Evolutionary conservation across 257 asterid species (phyloP).

Genomic region (Ajuga chamaepitys): DNA sequence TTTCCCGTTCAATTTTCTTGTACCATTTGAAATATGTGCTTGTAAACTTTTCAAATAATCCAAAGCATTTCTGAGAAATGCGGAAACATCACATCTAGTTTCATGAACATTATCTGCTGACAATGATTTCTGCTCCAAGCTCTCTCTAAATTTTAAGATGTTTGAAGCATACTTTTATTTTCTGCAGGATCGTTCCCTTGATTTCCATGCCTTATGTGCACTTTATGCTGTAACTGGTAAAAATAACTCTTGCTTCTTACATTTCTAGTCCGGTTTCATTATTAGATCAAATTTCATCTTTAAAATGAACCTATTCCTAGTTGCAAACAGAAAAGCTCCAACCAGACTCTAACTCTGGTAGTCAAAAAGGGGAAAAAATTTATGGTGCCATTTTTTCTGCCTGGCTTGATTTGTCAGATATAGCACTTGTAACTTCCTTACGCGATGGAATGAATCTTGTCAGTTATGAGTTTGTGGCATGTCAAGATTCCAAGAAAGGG

Average conservation of each 20-base stretch:
- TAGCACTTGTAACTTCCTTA: slow-evolving; percentile 93
- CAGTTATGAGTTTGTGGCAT: slow-evolving; percentile 98
- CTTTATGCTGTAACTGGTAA: slow-evolving; percentile 95
- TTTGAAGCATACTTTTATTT: slow-evolving; percentile 8
- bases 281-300: slow-evolving; percentile 7
- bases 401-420: slow-evolving; percentile 51
- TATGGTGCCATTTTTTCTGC: too few species aligned
- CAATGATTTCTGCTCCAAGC: neutral
- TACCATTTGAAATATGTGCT: neutral
- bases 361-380: too few species aligned
- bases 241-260: neutral
- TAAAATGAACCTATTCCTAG: too few species aligned
- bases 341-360: too few species aligned
- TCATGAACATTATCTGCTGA: neutral
- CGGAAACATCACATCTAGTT: neutral
- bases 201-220: slow-evolving; percentile 83
- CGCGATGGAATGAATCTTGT: slow-evolving; percentile 99
- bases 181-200: slow-evolving; percentile 90
- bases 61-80: neutral
- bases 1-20: neutral
- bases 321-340: too few species aligned
- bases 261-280: neutral
- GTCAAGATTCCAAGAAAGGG: slow-evolving; percentile 85
- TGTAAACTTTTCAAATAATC: neutral
- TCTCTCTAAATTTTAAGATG: slow-evolving; percentile 5